Evolutionary conservation across 345 rosid species (phyloP), one percentile per base, ranked within the genome.

Genomic region (Hypericum perforatum): DNA sequence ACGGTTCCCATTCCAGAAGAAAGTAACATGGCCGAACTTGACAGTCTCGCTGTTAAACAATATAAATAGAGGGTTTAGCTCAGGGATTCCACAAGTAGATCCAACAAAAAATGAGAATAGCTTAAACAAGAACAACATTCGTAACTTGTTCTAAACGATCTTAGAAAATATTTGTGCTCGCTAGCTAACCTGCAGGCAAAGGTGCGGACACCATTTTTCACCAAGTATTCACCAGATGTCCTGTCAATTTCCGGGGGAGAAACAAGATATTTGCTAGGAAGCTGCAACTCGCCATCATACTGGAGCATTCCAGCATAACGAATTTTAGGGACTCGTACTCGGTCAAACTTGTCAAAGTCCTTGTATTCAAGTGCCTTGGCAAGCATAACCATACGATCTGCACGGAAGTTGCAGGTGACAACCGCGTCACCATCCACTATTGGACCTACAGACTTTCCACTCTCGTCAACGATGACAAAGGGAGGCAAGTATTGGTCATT

Each of bases 1-100:
- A 11, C 95, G 85, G 66, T 92, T 92, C 49, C 98, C 98, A 54
- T 92, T 92, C 98, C 98, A 88, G 76, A 92, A 92, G 78, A 88
- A 92, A 13, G 98, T 88, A 47, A 92, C 97, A 45, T 88, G 97
- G 9, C 95, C 97, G 69, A 92, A 88, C 68, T 92, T 92, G 52
- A 92, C 95, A 8, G 98, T 92, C 73, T 92, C 98, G 62, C 98
- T 88, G 75, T 45, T 7, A 11, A 38, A 47, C 15, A 68, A 22
- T 22, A 36, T 41, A 37, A 12, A 41, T 8, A 47, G 40, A 15
- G 12, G 5, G 2, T 6, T 0, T 6, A 7, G 62, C 45, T 5
- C 37, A 13, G 15, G 8, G 39, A 41, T 11, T 6, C 14, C 15
- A 13, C 5, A 49, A 5, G 16, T n/a, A 13, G 12, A 1, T 9